A percentile compares a stretch with the other conserved stretches of the same genome.
phyloP scores from a whole-genome alignment of 1,284 basidiomycete genomes.

The Leccinum angustisporum region DNA sequence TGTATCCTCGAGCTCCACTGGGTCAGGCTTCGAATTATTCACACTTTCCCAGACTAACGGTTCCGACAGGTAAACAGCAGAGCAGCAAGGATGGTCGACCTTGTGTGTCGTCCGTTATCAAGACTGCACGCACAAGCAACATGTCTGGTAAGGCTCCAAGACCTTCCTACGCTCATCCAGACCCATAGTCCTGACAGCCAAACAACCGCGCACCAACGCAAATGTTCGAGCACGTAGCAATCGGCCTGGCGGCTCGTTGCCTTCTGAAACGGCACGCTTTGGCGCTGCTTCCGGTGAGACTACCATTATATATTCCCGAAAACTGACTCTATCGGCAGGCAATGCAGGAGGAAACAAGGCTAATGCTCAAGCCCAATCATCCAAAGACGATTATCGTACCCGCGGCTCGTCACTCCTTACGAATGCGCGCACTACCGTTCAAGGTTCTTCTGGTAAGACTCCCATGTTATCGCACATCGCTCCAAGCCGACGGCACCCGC shows the following conservation, averaged over 20 bases:
- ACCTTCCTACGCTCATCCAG: neutral
- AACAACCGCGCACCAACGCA: neutral
- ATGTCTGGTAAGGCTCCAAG: neutral
- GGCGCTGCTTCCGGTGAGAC: neutral
- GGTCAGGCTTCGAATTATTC: neutral
- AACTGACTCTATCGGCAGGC: neutral
- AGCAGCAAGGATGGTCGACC: neutral
- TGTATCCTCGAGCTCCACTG: neutral
- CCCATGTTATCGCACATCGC: neutral
- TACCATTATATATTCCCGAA: neutral
- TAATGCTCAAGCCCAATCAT: neutral
- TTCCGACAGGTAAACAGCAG: neutral
- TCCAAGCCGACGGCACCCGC: neutral
- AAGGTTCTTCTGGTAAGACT: neutral
- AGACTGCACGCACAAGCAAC: neutral
- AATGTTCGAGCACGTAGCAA: neutral
- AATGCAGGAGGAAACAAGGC: neutral
- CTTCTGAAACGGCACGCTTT: neutral
- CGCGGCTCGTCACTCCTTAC: neutral
- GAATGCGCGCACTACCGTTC: neutral
- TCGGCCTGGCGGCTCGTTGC: neutral
- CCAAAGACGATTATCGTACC: neutral
- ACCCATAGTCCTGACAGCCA: neutral
- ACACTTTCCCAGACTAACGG: neutral
- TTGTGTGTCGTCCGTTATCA: neutral